phyloP scores from a whole-genome alignment of 371 early-diverging fungal genomes.

The Encephalitozoon hellem region DNA sequence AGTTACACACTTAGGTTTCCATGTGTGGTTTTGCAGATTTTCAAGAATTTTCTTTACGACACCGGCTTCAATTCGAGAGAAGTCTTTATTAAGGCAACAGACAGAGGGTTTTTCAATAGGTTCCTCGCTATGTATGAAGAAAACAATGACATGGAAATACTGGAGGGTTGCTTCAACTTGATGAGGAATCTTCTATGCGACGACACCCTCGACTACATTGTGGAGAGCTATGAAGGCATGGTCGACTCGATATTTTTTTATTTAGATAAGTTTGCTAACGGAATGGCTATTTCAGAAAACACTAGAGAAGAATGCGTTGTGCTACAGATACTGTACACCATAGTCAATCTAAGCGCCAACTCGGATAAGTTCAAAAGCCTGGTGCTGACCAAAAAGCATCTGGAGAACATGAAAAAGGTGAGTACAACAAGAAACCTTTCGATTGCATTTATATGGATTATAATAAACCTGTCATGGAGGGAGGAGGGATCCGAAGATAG shows the following conservation, averaged over 20 bases:
- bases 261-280: background rate
- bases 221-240: background rate
- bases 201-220: constrained; percentile 9
- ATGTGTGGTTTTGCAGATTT: background rate
- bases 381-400: background rate
- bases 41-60: constrained; percentile 32
- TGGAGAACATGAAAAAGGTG: constrained; percentile 11
- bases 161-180: constrained; percentile 18
- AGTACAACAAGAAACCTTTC: background rate
- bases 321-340: constrained; percentile 15
- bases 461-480: constrained; percentile 33
- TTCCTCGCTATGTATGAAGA: constrained; percentile 4
- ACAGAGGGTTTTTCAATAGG: background rate
- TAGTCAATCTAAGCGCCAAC: constrained; percentile 11
- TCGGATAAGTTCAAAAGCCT: constrained; percentile 13
- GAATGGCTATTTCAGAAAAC: background rate
- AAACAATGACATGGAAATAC: background rate
- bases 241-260: background rate
- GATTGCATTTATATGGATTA: constrained; percentile 26
- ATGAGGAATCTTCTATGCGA: constrained; percentile 29
- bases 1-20: background rate
- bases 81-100: background rate
- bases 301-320: background rate
- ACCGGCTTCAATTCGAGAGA: background rate
- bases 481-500: constrained; percentile 15